phyloP scores from a whole-genome alignment of 140 eudicot species.

The Ambrosia hybrid region DNA sequence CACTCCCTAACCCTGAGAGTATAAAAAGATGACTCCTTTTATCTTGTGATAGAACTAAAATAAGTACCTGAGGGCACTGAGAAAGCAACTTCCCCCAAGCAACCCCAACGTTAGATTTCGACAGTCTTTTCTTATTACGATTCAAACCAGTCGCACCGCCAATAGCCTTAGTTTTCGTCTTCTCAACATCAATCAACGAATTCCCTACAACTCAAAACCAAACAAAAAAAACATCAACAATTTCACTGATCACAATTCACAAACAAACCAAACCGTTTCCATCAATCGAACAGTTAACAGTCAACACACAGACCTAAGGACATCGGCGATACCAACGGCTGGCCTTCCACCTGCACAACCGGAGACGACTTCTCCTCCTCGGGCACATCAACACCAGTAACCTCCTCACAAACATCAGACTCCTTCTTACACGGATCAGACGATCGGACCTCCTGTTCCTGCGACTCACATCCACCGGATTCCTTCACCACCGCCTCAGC shows the following conservation, averaged over 20 bases:
- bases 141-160: constrained; percentile 36
- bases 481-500: constrained; percentile 46
- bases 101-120: constrained; percentile 51
- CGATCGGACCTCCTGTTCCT: constrained; percentile 57
- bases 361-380: constrained; percentile 45
- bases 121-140: constrained; percentile 50
- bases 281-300: not conserved
- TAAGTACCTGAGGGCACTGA: constrained; percentile 66
- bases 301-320: constrained; percentile 17
- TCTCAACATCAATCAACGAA: constrained; percentile 49
- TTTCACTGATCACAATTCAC: not conserved
- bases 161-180: constrained; percentile 38
- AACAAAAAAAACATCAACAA: constrained; percentile 12
- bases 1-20: not conserved
- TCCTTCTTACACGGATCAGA: constrained; percentile 45
- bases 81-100: constrained; percentile 96
- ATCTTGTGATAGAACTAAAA: not conserved
- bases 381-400: constrained; percentile 29
- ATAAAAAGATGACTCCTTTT: not conserved
- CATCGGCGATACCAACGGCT: constrained; percentile 45
- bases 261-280: not conserved
- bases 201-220: constrained; percentile 40
- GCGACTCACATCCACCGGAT: constrained; percentile 47
- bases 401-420: constrained; percentile 32
- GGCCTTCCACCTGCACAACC: constrained; percentile 43